phyloP scores from a whole-genome alignment of 75 land plant genomes.

The Gnetum montanum region DNA sequence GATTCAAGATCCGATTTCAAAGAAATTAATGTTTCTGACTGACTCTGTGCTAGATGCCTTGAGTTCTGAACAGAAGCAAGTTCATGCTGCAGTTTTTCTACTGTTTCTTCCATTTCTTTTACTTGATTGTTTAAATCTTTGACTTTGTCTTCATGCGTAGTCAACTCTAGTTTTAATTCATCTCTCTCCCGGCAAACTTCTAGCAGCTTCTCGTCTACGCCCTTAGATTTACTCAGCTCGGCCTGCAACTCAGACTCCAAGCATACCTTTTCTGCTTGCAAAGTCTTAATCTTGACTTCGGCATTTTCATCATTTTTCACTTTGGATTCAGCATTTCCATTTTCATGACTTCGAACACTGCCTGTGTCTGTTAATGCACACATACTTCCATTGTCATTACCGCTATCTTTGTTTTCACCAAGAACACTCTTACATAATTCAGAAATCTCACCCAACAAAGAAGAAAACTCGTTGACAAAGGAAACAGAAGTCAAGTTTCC shows the following conservation, averaged over 20 bases:
- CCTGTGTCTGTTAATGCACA: slow-evolving; percentile 17
- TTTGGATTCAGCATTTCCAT: slow-evolving; percentile 22
- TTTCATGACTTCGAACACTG: slow-evolving; percentile 44
- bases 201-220: slow-evolving; percentile 37
- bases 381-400: slow-evolving; percentile 26
- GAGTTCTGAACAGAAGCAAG: slow-evolving; percentile 39
- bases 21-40: slow-evolving; percentile 52
- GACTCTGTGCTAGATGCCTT: slow-evolving; percentile 46
- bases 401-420: slow-evolving; percentile 13
- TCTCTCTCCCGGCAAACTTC: slow-evolving; percentile 46
- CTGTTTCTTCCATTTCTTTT: slow-evolving; percentile 39
- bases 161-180: slow-evolving; percentile 32
- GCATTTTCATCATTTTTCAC: slow-evolving; percentile 26
- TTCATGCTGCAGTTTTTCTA: slow-evolving; percentile 33
- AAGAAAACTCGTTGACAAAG: slow-evolving; percentile 47
- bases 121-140: slow-evolving; percentile 35
- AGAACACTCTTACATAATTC: slow-evolving; percentile 16
- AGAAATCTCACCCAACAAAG: slow-evolving; percentile 28
- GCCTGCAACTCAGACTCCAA: slow-evolving; percentile 24
- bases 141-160: slow-evolving; percentile 33
- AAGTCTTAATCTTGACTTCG: slow-evolving; percentile 29
- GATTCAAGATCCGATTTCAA: slow-evolving; percentile 44
- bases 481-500: slow-evolving; percentile 22
- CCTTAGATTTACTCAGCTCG: slow-evolving; percentile 12
- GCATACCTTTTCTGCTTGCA: slow-evolving; percentile 25